Evolutionary conservation across 2,329 filamentous ascomycete genomes (phyloP), one percentile per base, ranked within the genome.

Genomic region (Paraphaeosphaeria sporulosa): DNA sequence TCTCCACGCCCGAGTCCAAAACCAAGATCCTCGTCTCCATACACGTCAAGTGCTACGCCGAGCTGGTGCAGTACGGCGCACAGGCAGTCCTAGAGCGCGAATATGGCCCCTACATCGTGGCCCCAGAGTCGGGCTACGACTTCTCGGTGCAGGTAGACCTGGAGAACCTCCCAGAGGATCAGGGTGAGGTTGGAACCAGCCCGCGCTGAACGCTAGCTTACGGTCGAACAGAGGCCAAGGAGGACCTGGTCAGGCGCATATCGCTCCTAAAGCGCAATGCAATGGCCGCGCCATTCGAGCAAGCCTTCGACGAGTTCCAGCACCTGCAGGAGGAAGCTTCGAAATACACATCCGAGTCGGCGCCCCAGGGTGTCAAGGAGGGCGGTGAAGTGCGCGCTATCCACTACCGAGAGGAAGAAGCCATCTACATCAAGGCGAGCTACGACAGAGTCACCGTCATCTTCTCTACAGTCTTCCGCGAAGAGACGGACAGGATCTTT

Each of bases 391-490:
- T 98, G 61, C 97, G 96, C 86, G 89, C 94, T 2, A 96, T 99
- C 71, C 94, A 98, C 80, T 99, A 99, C 82, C 91, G 95, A 58
- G 96, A 99, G 74, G 94, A 98, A 83, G 95, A 99, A 79, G 94
- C 95, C 55, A 98, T 99, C 75, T 99, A 96, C 80, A 90, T 99
- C 83, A 98, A 99, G 83, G 94, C 95, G 63, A 96, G 92, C 78
- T 91, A 96, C 82, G 95, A 99, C 78, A 89, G 95, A 73, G 95
- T 99, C 55, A 99, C 96, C 0, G 94, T 99, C 73, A 99, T 99
- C 75, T 99, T 99, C 85, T 97, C 93, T 81, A 99, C 95, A 44
- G 88, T 98, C 55, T 99, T 99, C 85, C 87, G 93, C 59, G 96
- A 99, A 77, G 96, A 99, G 82, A 99, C 96, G 57, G 95, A 99